phyloP scores from a whole-genome alignment of 371 early-diverging fungal species.

The Rhizopus sp. region DNA sequence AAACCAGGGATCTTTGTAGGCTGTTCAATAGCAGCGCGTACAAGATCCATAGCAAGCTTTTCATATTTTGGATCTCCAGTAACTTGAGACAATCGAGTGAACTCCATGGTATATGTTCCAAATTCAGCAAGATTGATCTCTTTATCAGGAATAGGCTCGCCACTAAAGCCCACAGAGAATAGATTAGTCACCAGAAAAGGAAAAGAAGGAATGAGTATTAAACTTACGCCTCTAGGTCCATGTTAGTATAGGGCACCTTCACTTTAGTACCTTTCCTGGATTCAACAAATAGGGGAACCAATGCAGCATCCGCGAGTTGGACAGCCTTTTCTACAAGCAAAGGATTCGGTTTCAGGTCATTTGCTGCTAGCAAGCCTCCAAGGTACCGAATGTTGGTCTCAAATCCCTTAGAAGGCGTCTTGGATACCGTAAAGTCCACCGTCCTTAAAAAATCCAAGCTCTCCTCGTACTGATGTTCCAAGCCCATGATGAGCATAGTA shows the following conservation, averaged over 20 bases:
- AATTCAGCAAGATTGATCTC: constrained; percentile 68
- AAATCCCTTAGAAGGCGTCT: constrained; percentile 50
- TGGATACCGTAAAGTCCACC: constrained; percentile 48
- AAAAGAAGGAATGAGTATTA: background rate
- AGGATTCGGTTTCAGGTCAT: constrained; percentile 60
- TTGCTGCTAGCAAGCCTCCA: constrained; percentile 68
- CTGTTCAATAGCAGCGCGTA: constrained; percentile 36
- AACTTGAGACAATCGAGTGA: constrained; percentile 72
- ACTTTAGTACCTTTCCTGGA: constrained; percentile 42
- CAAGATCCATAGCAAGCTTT: constrained; percentile 51
- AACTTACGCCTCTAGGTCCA: constrained; percentile 57
- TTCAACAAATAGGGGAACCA: constrained; percentile 72
- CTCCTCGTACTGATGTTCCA: constrained; percentile 57
- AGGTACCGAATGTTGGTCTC: constrained; percentile 79
- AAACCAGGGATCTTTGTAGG: constrained; percentile 54
- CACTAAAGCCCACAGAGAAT: background rate
- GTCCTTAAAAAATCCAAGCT: constrained; percentile 58
- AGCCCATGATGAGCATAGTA: constrained; percentile 79
- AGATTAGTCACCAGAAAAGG: background rate
- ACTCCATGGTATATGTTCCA: constrained; percentile 85
- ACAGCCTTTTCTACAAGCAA: constrained; percentile 68
- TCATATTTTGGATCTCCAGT: constrained; percentile 64
- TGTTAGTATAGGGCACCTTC: constrained; percentile 75
- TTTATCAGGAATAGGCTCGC: constrained; percentile 8
- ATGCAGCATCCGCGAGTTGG: constrained; percentile 67